A percentile compares a stretch with the other conserved stretches of the same genome.
These are phyloP conservation scores for Friedmanniomyces simplex DNA, from an alignment of 495 filamentous ascomycete genomes.

Conservation along the genomic window DNA sequence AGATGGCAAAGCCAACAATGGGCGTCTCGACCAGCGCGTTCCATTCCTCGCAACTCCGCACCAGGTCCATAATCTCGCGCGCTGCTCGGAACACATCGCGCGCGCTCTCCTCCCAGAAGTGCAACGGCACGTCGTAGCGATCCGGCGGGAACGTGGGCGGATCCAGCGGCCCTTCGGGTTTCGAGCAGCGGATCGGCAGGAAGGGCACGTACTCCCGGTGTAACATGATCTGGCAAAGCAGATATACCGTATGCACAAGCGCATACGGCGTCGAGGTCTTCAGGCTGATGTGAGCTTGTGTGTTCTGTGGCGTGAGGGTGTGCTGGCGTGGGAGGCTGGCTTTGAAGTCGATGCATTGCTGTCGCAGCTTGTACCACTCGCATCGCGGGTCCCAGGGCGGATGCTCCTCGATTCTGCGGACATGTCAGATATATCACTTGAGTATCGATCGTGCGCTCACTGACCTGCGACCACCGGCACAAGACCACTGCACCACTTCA, in stretches of 20 bases:
- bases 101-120: constrained; percentile 68
- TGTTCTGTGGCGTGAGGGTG: constrained; percentile 61
- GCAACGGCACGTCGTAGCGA: constrained; percentile 39
- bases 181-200: constrained; percentile 58
- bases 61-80: constrained; percentile 63
- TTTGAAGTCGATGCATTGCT: constrained; percentile 55
- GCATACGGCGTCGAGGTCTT: constrained; percentile 65
- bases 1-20: constrained; percentile 69
- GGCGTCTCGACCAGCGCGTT: constrained; percentile 65
- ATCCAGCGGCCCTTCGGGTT: constrained; percentile 64
- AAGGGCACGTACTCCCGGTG: constrained; percentile 78
- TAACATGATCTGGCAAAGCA: constrained; percentile 66
- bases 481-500: constrained; percentile 64
- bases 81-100: constrained; percentile 63
- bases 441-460: background rate
- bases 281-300: constrained; percentile 69
- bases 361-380: constrained; percentile 44
- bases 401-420: constrained; percentile 29
- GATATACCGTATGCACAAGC: constrained; percentile 67
- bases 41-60: constrained; percentile 63
- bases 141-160: constrained; percentile 52
- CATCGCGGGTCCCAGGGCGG: constrained; percentile 29
- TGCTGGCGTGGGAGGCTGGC: constrained; percentile 57
- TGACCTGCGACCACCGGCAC: constrained; percentile 56
- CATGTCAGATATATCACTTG: background rate